phyloP scores from a whole-genome alignment of 805 yeast species.

The Starmerella lactis-condensi region DNA sequence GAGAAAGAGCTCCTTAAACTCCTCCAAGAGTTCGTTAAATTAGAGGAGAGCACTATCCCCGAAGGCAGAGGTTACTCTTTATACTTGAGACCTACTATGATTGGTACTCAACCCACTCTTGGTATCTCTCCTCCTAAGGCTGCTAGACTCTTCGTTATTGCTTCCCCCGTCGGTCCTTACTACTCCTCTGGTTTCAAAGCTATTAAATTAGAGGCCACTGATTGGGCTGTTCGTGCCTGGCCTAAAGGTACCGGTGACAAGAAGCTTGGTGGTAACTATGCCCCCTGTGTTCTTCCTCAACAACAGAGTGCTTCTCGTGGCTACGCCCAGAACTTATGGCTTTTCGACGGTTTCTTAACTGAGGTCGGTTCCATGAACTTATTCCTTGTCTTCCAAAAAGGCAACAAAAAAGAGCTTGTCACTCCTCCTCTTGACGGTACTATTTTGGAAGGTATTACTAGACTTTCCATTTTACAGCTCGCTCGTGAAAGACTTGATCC shows the following conservation, averaged over 20 bases:
- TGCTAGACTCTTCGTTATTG: constrained; percentile 70
- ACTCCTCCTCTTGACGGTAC: constrained; percentile 97
- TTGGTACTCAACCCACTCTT: constrained; percentile 74
- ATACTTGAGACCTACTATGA: constrained; percentile 85
- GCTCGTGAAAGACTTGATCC: constrained; percentile 59
- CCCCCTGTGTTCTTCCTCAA: constrained; percentile 87
- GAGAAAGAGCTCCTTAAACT: constrained; percentile 55
- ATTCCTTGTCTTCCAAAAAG: constrained; percentile 65
- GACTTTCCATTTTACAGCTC: constrained; percentile 67
- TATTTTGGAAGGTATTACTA: constrained; percentile 87
- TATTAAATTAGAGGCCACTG: constrained; percentile 83
- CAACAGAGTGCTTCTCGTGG: constrained; percentile 79
- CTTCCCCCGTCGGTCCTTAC: constrained; percentile 95
- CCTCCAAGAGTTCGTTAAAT: constrained; percentile 53
- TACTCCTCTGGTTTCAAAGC: constrained; percentile 92
- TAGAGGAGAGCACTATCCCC: constrained; percentile 70
- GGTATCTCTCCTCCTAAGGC: constrained; percentile 73
- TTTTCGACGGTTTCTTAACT: constrained; percentile 71
- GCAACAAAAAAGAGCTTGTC: constrained; percentile 65
- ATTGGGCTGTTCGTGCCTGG: constrained; percentile 95
- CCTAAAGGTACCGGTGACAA: constrained; percentile 97
- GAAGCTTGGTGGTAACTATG: constrained; percentile 94
- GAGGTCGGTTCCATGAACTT: constrained; percentile 98
- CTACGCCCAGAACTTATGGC: constrained; percentile 90
- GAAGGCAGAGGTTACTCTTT: constrained; percentile 73